Percentiles rank a stretch among this genome's conserved stretches.
These are phyloP conservation scores for Phyllosticta citribraziliensis DNA, from an alignment of 2,329 filamentous ascomycete genomes.

Conservation along the genomic window DNA sequence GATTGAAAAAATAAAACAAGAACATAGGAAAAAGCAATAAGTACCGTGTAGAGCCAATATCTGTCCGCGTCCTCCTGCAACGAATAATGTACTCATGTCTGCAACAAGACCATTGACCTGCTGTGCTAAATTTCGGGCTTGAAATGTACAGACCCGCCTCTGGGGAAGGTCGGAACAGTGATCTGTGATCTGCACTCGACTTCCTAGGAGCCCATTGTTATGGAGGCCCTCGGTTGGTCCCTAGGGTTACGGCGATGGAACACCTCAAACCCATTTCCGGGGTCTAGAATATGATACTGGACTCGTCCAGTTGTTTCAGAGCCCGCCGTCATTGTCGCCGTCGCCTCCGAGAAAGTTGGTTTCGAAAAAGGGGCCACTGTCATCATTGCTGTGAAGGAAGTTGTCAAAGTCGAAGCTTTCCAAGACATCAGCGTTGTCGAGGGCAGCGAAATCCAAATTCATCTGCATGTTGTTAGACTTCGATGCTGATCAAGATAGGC, in stretches of 20 bases:
- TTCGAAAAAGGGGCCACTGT: conserved; percentile 1
- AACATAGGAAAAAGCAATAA: neutral
- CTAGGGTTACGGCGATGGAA: too few species aligned
- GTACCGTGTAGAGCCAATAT: neutral
- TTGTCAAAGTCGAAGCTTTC: conserved; percentile 59
- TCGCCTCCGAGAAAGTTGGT: neutral
- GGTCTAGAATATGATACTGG: too few species aligned
- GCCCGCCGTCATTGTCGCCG: neutral
- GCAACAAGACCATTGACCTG: neutral
- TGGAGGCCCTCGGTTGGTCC: too few species aligned
- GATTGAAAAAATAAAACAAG: neutral
- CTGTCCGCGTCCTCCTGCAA: neutral
- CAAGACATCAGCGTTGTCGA: conserved; percentile 55
- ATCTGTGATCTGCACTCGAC: neutral
- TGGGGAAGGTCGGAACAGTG: neutral
- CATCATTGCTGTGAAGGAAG: conserved; percentile 49
- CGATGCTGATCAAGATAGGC: conserved; percentile 16
- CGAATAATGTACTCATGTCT: neutral
- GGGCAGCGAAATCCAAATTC: conserved; percentile 30
- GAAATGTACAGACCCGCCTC: neutral
- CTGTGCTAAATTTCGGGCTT: neutral
- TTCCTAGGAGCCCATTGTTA: neutral
- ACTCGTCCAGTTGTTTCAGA: neutral
- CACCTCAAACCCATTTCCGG: too few species aligned
- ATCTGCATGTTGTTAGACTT: conserved; percentile 25